Evolutionary conservation across 78 protist species (phyloP).

Genomic region (Chrysochromulina parva): DNA sequence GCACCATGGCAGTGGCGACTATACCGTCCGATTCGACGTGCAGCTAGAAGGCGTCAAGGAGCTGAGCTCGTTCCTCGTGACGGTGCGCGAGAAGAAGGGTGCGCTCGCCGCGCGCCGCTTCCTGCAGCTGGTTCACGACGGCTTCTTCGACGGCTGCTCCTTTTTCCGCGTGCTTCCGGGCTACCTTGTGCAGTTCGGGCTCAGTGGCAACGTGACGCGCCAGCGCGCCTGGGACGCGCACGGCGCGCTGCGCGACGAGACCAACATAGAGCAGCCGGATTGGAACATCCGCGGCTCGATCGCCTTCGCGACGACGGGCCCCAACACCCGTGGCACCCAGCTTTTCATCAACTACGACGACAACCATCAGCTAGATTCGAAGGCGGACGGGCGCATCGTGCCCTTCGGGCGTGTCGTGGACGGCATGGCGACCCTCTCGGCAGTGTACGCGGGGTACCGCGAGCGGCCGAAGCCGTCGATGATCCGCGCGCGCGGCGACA

Average conservation of each 20-base stretch:
- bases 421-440: not conserved
- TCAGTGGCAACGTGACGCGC: not conserved
- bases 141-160: slow-evolving; percentile 17
- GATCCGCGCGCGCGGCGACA: not conserved
- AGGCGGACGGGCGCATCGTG: not conserved
- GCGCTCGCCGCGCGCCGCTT: slow-evolving; percentile 26
- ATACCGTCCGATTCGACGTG: not conserved
- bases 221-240: not conserved
- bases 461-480: not conserved
- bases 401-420: slow-evolving; percentile 26
- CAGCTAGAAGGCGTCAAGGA: not conserved
- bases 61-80: not conserved
- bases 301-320: slow-evolving; percentile 3
- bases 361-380: slow-evolving; percentile 22
- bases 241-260: not conserved
- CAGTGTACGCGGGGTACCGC: not conserved
- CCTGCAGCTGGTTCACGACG: slow-evolving; percentile 7
- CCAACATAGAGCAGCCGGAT: not conserved
- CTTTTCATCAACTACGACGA: slow-evolving; percentile 39
- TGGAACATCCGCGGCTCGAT: slow-evolving; percentile 31
- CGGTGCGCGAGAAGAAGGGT: slow-evolving; percentile 15
- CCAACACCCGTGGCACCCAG: slow-evolving; percentile 34
- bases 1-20: not conserved
- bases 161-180: slow-evolving; percentile 32
- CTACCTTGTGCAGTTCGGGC: slow-evolving; percentile 38